These are phyloP conservation scores for Tuber microsphaerosporum DNA, from an alignment of 495 filamentous ascomycete genomes.

Conservation along the genomic window DNA sequence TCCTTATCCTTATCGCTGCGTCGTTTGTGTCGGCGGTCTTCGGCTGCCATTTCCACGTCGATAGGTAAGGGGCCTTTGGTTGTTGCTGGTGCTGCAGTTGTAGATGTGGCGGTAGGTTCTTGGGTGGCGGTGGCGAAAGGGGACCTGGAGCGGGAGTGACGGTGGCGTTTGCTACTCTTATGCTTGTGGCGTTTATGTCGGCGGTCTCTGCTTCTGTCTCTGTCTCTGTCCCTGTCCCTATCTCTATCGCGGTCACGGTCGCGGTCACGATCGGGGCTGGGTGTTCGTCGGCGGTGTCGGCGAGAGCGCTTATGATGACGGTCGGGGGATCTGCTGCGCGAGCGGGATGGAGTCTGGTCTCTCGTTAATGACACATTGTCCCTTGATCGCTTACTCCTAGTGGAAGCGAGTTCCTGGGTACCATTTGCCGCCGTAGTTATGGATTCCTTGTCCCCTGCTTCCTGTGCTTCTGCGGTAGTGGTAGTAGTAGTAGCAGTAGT, in stretches of 20 bases:
- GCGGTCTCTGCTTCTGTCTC: conserved; percentile 30
- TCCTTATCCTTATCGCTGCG: conserved; percentile 11
- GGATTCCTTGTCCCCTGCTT: neutral
- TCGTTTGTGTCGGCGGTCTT: conserved; percentile 25
- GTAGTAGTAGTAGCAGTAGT: neutral
- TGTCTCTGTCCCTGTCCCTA: conserved; percentile 16
- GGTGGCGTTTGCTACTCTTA: conserved; percentile 33
- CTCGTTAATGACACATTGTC: conserved; percentile 27
- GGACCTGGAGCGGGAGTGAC: conserved; percentile 31
- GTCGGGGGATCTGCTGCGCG: conserved; percentile 26
- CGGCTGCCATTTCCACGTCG: conserved; percentile 16
- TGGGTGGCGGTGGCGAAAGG: neutral
- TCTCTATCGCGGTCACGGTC: conserved; percentile 41
- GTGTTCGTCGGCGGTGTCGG: conserved; percentile 47
- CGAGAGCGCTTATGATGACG: conserved; percentile 33
- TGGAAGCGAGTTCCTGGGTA: conserved; percentile 19
- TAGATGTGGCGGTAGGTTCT: neutral
- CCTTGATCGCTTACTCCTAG: conserved; percentile 26
- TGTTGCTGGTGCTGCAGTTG: neutral
- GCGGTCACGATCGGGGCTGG: conserved; percentile 46
- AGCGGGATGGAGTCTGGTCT: conserved; percentile 20
- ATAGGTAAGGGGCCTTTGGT: conserved; percentile 21
- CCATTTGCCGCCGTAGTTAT: conserved; percentile 5
- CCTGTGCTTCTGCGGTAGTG: neutral
- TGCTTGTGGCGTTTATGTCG: conserved; percentile 34